Evolutionary conservation across 441 rosid genomes (phyloP), one percentile per base, ranked within the genome.

Genomic region (Syzygium malaccense): DNA sequence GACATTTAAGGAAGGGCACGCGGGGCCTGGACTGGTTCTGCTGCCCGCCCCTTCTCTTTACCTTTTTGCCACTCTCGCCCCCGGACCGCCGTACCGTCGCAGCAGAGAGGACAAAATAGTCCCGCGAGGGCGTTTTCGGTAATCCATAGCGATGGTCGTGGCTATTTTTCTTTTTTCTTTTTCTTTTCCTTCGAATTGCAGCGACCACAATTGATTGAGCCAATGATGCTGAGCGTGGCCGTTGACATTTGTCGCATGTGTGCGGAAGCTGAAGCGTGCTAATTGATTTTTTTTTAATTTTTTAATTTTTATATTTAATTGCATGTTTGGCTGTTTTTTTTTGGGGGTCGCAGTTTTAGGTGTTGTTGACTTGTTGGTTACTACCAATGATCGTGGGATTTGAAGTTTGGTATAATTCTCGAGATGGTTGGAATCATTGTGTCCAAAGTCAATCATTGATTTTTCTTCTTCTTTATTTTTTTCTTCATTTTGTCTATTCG

Each of bases 1-100:
- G 49, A 45, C 80, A 71, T 37, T 71, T 71, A 71, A 71, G 80
- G 80, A 71, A 37, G 26, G 80, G 80, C 80, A 71, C 49, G 80
- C 80, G 80, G 28, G 49, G 41, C 6, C 14, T 28, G 37, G 80
- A 20, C 51, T 25, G 80, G 23, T 7, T 4, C 28, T 20, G 80
- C 48, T 1, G 48, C 48, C 48, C 12, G 12, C 80, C 49, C 51
- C 37, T 4, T 3, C 2, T 15, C 37, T 71, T 37, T 37, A 37
- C 49, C 25, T 71, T 71, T 71, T 37, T 37, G 11, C 80, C 80
- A 20, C 80, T 71, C 49, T 3, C 12, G 49, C 80, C 28, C 1
- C 20, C 9, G 17, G 2, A 9, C 64, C 6, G 15, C 30, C 64
- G 64, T 5, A 26, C 64, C n/a, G 64, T 4, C 15, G 30, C 7